Conservation (phyloP, 257 asterid species). For the Solanum lignicaule region DNA sequence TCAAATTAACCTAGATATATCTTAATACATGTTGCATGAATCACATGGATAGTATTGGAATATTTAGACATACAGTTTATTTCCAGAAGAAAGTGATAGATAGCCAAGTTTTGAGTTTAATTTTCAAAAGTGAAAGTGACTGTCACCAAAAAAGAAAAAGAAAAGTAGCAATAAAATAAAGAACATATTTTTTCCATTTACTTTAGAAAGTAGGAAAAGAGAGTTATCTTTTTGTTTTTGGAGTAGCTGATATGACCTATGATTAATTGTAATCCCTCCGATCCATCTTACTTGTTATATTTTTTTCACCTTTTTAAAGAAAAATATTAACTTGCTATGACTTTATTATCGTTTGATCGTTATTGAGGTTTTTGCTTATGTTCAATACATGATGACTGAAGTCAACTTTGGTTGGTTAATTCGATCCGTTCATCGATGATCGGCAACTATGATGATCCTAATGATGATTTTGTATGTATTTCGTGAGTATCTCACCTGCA, state of each 20-base stretch:
- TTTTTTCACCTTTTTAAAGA: background rate
- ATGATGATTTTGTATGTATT: too few relatives aligned
- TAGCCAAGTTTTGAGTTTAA: background rate
- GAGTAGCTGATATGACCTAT: background rate
- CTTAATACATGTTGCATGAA: background rate
- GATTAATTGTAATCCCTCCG: background rate
- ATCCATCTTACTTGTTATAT: background rate
- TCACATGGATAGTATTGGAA: background rate
- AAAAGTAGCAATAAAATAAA: background rate
- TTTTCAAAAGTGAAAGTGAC: background rate
- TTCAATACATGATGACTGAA: too few relatives aligned
- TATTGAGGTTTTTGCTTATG: too few relatives aligned
- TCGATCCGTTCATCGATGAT: background rate
- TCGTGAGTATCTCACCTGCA: background rate
- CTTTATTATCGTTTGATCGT: too few relatives aligned
- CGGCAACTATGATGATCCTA: background rate
- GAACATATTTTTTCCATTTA: background rate
- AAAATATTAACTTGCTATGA: background rate
- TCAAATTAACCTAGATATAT: background rate
- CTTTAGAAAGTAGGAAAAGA: conserved; percentile 10
- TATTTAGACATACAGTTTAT: background rate
- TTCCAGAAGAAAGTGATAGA: background rate
- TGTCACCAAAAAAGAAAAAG: background rate
- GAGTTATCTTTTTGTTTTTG: conserved; percentile 1
- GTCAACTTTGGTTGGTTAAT: too few relatives aligned